These are phyloP conservation scores for Phytophthora chlamydospora DNA, from an alignment of 352 stramenopile genomes.

Conservation along the genomic window DNA sequence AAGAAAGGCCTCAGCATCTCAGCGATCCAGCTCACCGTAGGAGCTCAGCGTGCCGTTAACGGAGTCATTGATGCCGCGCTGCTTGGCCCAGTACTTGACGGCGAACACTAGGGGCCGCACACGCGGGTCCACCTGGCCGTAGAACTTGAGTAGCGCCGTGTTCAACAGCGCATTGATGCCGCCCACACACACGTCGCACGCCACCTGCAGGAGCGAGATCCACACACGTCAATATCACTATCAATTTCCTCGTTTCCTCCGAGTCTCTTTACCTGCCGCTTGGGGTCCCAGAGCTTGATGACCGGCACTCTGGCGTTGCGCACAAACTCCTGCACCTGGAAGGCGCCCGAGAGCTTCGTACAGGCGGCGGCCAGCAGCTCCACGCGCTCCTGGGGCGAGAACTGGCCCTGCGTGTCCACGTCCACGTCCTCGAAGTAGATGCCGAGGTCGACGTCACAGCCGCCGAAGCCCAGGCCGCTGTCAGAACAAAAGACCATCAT, in stretches of 20 bases:
- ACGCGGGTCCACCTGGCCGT: slow-evolving; percentile 70
- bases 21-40: slow-evolving; percentile 76
- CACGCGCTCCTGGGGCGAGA: slow-evolving; percentile 61
- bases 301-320: slow-evolving; percentile 76
- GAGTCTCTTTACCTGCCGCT: slow-evolving; percentile 42
- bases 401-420: slow-evolving; percentile 60
- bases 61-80: slow-evolving; percentile 97
- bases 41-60: slow-evolving; percentile 96
- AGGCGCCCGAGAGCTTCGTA: slow-evolving; percentile 42
- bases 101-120: slow-evolving; percentile 94
- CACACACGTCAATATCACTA: not conserved
- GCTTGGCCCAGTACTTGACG: slow-evolving; percentile 98
- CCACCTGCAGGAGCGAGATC: slow-evolving; percentile 36
- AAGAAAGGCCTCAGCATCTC: not conserved
- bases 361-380: slow-evolving; percentile 62
- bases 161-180: slow-evolving; percentile 78
- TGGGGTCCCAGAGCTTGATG: slow-evolving; percentile 78
- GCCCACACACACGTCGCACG: slow-evolving; percentile 79
- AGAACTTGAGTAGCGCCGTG: slow-evolving; percentile 80
- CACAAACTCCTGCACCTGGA: slow-evolving; percentile 77
- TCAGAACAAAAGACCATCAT: slow-evolving; percentile 16
- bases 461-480: slow-evolving; percentile 76
- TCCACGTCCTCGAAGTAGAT: slow-evolving; percentile 83
- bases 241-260: too few species aligned
- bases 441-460: slow-evolving; percentile 81